Conservation (phyloP, 176 grass and related monocot species). For the Aegilops sharonensis region DNA sequence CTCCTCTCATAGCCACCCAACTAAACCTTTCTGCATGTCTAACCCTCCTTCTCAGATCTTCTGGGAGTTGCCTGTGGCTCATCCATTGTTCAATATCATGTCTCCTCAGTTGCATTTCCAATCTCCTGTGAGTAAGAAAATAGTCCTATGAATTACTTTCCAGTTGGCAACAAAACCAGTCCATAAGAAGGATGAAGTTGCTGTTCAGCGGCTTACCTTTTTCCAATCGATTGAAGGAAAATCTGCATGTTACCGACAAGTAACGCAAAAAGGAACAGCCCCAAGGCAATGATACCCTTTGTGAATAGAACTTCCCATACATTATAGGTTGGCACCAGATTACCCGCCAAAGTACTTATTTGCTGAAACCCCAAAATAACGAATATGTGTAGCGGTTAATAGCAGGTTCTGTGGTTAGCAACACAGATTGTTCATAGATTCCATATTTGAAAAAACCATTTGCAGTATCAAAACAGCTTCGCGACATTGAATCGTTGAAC, state of each 20-base stretch:
- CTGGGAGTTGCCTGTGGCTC: constrained; percentile 81
- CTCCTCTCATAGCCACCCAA: constrained; percentile 79
- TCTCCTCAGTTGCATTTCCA: constrained; percentile 91
- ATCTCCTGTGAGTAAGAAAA: constrained; percentile 47
- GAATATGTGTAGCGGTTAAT: constrained; percentile 73
- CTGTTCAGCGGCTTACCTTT: constrained; percentile 42
- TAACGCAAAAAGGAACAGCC: constrained; percentile 76
- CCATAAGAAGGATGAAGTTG: not conserved
- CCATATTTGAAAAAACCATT: constrained; percentile 51
- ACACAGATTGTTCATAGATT: constrained; percentile 71
- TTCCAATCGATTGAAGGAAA: constrained; percentile 92
- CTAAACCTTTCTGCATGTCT: constrained; percentile 82
- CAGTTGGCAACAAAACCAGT: not conserved
- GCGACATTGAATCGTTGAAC: constrained; percentile 29
- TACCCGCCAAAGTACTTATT: constrained; percentile 97
- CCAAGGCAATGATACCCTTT: constrained; percentile 86
- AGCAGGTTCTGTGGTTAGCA: constrained; percentile 50
- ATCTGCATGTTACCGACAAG: constrained; percentile 93
- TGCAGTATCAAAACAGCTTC: constrained; percentile 44
- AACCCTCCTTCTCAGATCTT: constrained; percentile 78
- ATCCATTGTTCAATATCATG: constrained; percentile 93
- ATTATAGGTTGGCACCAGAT: constrained; percentile 78
- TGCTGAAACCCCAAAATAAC: constrained; percentile 98
- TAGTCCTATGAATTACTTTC: not conserved
- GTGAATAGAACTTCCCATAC: constrained; percentile 88